Base-by-base conservation (phyloP, 208 protist genomes). In the Crithidia sp. region DNA sequence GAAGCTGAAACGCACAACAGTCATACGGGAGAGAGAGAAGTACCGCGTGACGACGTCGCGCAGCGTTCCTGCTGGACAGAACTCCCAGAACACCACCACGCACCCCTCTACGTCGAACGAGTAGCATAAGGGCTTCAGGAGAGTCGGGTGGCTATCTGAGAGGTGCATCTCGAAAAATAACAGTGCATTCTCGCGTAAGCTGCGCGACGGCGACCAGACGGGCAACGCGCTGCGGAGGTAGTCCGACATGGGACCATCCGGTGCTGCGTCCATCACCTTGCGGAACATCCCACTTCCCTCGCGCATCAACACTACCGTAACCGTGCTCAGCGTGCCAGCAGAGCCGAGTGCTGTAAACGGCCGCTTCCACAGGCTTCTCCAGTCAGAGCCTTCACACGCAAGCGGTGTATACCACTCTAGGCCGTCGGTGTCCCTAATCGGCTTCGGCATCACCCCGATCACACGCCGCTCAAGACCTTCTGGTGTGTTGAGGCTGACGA, bases 361-460 rank as follows among this genome's bases (percentile, higher is more conserved):
- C 57, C 7, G 39, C 57, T 16, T 47, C 57, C 57, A 62, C 57
- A 45, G 6, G 6, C 5, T 6, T 17, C 10, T 40, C 28, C 10
- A 28, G 4, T 6, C 17, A 28, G 39, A 28, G 7, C 39, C 39
- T 37, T 8, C 14, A 39, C n/a, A 12, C 57, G 57, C 39, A 0
- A 8, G 28, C 39, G 57, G 57, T 40, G 45, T 8, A 16, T 62
- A 45, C 57, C 57, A 62, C 39, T 45, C 6, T 8, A 62, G 57
- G 39, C 57, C 57, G 57, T 62, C 41, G 57, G 41, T 62, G 57
- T 62, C 57, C 39, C 57, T 8, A 4, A 62, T 17, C 57, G 28
- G 28, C 28, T 28, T 28, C 28, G 28, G 28, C 28, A 28, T 28
- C 28, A 28, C 28, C 28, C 28, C 28, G 28, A 28, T 28, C 28